phyloP scores from a whole-genome alignment of 768 basidiomycete species.

The Termitomyces sp. region DNA sequence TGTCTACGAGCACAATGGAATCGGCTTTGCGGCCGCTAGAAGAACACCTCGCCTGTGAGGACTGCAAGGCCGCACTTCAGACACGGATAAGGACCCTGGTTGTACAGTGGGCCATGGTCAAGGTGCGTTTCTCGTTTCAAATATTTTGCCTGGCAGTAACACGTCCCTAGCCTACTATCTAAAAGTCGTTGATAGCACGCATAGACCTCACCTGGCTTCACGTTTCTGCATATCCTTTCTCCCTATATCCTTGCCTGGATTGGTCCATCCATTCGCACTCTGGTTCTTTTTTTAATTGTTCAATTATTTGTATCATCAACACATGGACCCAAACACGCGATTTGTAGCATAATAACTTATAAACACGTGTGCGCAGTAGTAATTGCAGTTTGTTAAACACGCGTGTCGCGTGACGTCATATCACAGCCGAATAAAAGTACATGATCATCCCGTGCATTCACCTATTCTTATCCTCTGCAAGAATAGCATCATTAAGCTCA shows the following conservation, averaged over 20 bases:
- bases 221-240: neutral
- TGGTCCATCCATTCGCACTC: neutral
- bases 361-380: conserved; percentile 2
- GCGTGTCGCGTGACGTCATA: conserved; percentile 2
- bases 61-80: conserved; percentile 56
- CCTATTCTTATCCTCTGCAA: conserved; percentile 44
- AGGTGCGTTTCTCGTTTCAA: conserved; percentile 33
- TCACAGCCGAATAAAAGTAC: conserved; percentile 1
- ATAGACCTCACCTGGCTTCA: neutral
- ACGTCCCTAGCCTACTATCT: conserved; percentile 23
- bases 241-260: neutral
- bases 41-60: conserved; percentile 63
- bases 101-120: conserved; percentile 75
- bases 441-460: conserved; percentile 13
- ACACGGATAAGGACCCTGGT: conserved; percentile 65
- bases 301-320: neutral
- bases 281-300: neutral
- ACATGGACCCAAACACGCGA: conserved; percentile 1
- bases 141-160: neutral
- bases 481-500: conserved; percentile 90
- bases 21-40: conserved; percentile 63
- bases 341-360: neutral
- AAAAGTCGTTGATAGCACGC: conserved; percentile 14
- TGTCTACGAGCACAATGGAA: conserved; percentile 71
- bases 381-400: no score